Conservation (phyloP, 73 alveolate genomes). For the Effrenium voratum region DNA sequence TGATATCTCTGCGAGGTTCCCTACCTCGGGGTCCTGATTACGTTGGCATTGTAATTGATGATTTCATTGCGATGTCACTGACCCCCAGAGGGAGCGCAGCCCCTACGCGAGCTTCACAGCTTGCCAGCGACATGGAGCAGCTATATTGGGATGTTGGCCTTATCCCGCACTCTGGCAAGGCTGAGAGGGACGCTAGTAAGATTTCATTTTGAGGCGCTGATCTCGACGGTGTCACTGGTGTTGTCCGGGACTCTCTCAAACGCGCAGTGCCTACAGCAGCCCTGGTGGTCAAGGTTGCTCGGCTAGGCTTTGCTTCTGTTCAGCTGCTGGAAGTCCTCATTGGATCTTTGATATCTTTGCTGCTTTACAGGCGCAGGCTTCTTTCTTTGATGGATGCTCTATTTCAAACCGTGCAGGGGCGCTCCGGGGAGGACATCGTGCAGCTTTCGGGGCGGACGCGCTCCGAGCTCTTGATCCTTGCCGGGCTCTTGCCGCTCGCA, state of each 20-base stretch:
- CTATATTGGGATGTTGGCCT: background rate
- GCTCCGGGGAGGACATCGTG: background rate
- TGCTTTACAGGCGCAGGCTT: background rate
- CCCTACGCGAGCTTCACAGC: background rate
- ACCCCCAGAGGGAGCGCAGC: background rate
- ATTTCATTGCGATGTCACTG: background rate
- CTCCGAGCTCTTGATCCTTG: background rate
- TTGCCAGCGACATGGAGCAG: background rate
- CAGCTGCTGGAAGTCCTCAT: background rate
- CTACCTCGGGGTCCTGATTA: background rate
- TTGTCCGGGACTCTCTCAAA: background rate
- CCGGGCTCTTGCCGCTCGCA: background rate
- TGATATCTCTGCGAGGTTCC: background rate
- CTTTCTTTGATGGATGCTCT: background rate
- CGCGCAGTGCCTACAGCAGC: background rate
- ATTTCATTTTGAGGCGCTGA: constrained; percentile 8
- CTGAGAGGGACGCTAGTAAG: background rate
- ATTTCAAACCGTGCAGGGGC: background rate
- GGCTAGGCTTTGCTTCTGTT: background rate
- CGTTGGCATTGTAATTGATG: background rate
- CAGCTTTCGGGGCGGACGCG: background rate
- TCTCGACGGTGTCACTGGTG: background rate
- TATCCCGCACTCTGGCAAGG: background rate
- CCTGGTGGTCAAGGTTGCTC: background rate
- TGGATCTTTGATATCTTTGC: background rate